These are phyloP conservation scores for Acanthamoeba healyi DNA, from an alignment of 208 protist species.

Conservation along the genomic window DNA sequence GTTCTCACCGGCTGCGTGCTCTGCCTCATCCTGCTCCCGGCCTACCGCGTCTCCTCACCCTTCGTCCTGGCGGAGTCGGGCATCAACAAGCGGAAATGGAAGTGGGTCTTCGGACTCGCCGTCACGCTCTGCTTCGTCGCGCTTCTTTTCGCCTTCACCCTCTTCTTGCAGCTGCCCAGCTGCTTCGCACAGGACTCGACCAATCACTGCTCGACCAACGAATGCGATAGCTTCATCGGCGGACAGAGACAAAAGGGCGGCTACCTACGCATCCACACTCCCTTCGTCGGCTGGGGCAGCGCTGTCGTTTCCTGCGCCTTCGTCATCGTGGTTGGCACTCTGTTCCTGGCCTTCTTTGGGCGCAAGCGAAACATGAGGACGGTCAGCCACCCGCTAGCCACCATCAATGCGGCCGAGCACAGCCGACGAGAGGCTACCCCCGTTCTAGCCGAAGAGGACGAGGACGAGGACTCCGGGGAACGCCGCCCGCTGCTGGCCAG, in stretches of 20 bases:
- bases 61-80: constrained; percentile 1
- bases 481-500: not conserved
- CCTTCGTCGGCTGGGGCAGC: constrained; percentile 26
- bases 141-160: constrained; percentile 10
- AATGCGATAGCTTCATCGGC: constrained; percentile 32
- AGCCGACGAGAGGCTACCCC: not conserved
- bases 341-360: constrained; percentile 53
- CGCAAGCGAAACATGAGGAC: not conserved
- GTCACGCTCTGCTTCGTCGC: constrained; percentile 21
- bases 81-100: constrained; percentile 48
- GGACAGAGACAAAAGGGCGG: not conserved
- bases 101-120: not conserved
- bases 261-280: constrained; percentile 25
- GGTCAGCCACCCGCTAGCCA: not conserved
- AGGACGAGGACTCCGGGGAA: not conserved
- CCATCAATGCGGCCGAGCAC: constrained; percentile 20
- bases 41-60: not conserved
- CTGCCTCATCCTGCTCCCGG: constrained; percentile 13
- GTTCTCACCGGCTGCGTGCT: not conserved
- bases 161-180: constrained; percentile 37
- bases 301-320: constrained; percentile 51
- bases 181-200: not conserved
- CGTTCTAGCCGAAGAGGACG: not conserved
- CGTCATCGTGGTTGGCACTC: not conserved
- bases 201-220: constrained; percentile 41